Percentiles rank a stretch among this genome's conserved stretches.
Conservation (phyloP, 129 eudicot genomes). For the Dittrichia graveolens region DNA sequence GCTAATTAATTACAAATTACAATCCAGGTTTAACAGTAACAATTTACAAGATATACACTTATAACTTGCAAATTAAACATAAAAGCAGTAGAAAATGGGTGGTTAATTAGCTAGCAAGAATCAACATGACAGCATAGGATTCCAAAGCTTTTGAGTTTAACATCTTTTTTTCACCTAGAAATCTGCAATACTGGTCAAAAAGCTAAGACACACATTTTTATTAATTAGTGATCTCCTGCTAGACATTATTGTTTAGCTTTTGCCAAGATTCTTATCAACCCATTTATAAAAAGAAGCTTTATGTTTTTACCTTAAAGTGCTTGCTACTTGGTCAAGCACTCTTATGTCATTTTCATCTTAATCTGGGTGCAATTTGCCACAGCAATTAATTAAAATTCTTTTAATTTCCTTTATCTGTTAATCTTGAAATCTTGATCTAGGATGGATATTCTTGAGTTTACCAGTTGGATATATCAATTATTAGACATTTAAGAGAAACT, state of each 20-base stretch:
- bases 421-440: slow-evolving; percentile 2
- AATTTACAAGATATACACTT: slow-evolving; percentile 1
- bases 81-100: slow-evolving; percentile 22
- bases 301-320: slow-evolving; percentile 56
- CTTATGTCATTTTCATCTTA: slow-evolving; percentile 40
- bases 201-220: slow-evolving; percentile 54
- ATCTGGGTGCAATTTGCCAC: slow-evolving; percentile 24
- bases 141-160: slow-evolving; percentile 56
- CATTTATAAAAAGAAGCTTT: slow-evolving; percentile 66
- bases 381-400: slow-evolving; percentile 25
- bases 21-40: not conserved
- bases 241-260: slow-evolving; percentile 81
- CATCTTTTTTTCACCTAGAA: slow-evolving; percentile 46
- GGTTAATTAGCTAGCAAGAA: slow-evolving; percentile 25
- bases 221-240: slow-evolving; percentile 62
- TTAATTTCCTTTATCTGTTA: slow-evolving; percentile 18
- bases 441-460: not conserved
- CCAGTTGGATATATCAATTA: not conserved
- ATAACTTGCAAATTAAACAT: not conserved
- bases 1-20: not conserved
- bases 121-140: slow-evolving; percentile 65
- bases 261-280: slow-evolving; percentile 81
- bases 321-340: slow-evolving; percentile 47
- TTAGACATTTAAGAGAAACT: not conserved
- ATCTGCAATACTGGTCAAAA: slow-evolving; percentile 59